Evolutionary conservation across 768 basidiomycete species (phyloP).

Genomic region (Tylopilus intermedius): DNA sequence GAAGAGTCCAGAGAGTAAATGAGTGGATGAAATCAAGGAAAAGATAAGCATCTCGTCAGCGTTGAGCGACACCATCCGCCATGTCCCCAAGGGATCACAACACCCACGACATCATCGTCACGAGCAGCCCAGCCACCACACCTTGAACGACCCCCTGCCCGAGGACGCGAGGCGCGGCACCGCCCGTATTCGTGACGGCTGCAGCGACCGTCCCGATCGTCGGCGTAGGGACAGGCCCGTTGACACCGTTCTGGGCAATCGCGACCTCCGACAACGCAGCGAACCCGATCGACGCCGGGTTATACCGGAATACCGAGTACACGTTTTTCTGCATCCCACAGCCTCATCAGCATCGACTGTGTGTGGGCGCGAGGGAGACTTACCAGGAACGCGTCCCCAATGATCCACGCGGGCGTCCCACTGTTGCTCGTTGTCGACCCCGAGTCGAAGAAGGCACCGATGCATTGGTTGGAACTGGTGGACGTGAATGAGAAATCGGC

Average conservation of each 20-base stretch:
- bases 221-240: constrained; percentile 41
- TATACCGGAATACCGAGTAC: constrained; percentile 50
- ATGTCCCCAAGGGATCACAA: not conserved
- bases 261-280: constrained; percentile 37
- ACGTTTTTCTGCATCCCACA: constrained; percentile 42
- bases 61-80: no score
- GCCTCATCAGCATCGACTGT: no score
- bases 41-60: not conserved
- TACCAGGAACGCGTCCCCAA: constrained; percentile 48
- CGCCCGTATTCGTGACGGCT: constrained; percentile 38
- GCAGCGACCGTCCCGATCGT: constrained; percentile 54
- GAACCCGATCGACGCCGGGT: constrained; percentile 48
- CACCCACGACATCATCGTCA: not conserved
- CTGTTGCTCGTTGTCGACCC: constrained; percentile 25
- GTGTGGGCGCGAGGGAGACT: not conserved
- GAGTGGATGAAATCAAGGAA: no score
- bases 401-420: constrained; percentile 41
- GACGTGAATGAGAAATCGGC: constrained; percentile 43
- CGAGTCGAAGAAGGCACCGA: constrained; percentile 51
- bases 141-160: not conserved
- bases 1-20: no score
- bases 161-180: not conserved
- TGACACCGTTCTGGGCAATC: constrained; percentile 26
- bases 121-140: not conserved
- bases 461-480: constrained; percentile 38